Evolutionary conservation across 495 filamentous ascomycete species (phyloP).

Genomic region (Aspergillus ostianus): DNA sequence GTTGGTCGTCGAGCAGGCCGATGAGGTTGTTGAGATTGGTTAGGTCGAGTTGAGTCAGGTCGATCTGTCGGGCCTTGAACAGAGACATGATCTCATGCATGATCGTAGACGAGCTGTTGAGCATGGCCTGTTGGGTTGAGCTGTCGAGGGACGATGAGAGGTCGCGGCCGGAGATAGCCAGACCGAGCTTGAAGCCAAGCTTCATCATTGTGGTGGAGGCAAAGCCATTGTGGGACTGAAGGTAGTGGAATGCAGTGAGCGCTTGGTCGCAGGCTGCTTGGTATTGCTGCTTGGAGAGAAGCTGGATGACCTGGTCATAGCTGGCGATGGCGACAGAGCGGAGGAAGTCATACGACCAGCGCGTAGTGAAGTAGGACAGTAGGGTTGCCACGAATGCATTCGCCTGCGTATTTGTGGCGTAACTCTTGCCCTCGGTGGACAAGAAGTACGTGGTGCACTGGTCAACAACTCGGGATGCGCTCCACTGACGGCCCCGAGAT

Average conservation of each 20-base stretch:
- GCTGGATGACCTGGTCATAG: conserved; percentile 28
- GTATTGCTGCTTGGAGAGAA: conserved; percentile 28
- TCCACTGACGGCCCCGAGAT: conserved; percentile 22
- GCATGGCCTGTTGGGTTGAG: conserved; percentile 9
- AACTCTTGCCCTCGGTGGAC: conserved; percentile 28
- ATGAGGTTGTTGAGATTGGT: conserved; percentile 36
- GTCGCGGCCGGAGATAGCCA: conserved; percentile 22
- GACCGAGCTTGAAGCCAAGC: conserved; percentile 21
- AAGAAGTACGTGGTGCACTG: conserved; percentile 29
- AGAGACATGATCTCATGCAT: conserved; percentile 15
- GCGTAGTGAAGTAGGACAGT: conserved; percentile 31
- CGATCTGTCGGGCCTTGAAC: conserved; percentile 20
- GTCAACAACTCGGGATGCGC: conserved; percentile 24
- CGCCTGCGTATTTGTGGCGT: conserved; percentile 23
- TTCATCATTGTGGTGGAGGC: conserved; percentile 13
- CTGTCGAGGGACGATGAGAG: conserved; percentile 4
- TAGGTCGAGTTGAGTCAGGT: conserved; percentile 29
- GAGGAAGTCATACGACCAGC: conserved; percentile 34
- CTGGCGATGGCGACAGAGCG: conserved; percentile 39
- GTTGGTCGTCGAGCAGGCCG: conserved; percentile 33
- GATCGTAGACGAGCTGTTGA: conserved; percentile 17
- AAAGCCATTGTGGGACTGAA: conserved; percentile 19
- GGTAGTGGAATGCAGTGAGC: conserved; percentile 26
- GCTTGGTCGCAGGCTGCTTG: conserved; percentile 31
- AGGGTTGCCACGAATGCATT: conserved; percentile 30